Conservation (phyloP, 1,284 basidiomycete species). For the Salmacisia buchloeana region DNA sequence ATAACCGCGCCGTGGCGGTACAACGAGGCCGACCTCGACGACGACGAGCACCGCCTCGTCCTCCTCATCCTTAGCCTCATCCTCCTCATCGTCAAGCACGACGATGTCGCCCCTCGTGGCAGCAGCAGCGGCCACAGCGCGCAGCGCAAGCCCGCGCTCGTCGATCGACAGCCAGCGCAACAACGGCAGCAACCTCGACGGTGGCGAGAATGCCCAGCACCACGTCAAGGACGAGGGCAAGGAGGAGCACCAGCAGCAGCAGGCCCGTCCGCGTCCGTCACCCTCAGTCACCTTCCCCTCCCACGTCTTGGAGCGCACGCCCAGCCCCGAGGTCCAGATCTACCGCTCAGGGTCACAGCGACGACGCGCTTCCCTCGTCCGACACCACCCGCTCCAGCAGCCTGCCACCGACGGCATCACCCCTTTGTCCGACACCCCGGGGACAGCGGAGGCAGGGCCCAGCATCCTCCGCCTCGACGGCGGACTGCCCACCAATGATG, state of each 20-base stretch:
- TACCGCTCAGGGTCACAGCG: slow-evolving; percentile 1
- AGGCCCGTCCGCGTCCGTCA: not conserved
- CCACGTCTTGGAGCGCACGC: slow-evolving; percentile 2
- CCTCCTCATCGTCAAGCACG: too few species aligned
- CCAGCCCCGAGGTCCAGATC: slow-evolving; percentile 7
- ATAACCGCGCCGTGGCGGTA: too few species aligned
- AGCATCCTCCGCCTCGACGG: not conserved
- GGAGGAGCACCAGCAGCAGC: not conserved
- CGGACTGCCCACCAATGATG: not conserved
- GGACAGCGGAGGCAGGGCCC: not conserved
- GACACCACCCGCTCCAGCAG: not conserved
- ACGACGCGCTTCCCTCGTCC: not conserved
- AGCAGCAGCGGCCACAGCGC: not conserved
- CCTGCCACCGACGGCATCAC: not conserved
- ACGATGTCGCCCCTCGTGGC: slow-evolving; percentile 1
- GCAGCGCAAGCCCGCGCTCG: not conserved
- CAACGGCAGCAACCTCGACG: not conserved
- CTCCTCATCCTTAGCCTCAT: too few species aligned
- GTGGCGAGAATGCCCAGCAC: not conserved
- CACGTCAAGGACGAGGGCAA: not conserved
- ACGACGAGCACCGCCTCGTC: too few species aligned
- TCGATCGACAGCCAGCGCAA: not conserved
- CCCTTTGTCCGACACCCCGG: too few species aligned
- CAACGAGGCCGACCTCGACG: too few species aligned
- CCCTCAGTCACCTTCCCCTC: not conserved